phyloP scores from a whole-genome alignment of 768 basidiomycete genomes.

The Lentinula lateritia region DNA sequence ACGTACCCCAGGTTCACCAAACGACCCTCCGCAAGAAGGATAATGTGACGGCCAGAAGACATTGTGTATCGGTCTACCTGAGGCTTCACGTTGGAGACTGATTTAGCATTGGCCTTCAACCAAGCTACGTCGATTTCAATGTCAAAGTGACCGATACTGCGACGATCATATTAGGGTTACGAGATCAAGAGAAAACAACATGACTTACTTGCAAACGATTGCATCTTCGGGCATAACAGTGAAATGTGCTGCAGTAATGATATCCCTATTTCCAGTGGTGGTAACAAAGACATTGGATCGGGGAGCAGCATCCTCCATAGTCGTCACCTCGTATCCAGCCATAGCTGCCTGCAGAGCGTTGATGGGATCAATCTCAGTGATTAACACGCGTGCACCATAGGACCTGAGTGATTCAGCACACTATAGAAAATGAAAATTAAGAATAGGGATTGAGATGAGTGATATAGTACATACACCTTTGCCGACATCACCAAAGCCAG shows the following conservation, averaged over 20 bases:
- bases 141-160: conserved; percentile 81
- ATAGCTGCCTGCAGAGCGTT: conserved; percentile 99
- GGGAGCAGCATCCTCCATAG: conserved; percentile 95
- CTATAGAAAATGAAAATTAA: conserved; percentile 35
- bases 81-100: conserved; percentile 89
- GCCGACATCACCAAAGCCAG: conserved; percentile 98
- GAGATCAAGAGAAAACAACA: not conserved
- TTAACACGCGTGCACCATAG: conserved; percentile 94
- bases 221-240: conserved; percentile 95
- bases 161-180: not conserved
- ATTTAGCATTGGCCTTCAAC: conserved; percentile 90
- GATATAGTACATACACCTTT: conserved; percentile 75
- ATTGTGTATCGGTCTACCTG: conserved; percentile 98
- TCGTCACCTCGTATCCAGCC: conserved; percentile 98
- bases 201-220: conserved; percentile 89
- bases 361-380: conserved; percentile 99
- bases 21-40: conserved; percentile 97
- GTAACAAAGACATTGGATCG: conserved; percentile 93
- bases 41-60: conserved; percentile 87
- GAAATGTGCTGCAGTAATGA: conserved; percentile 92
- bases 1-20: conserved; percentile 94
- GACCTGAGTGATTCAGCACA: conserved; percentile 95
- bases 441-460: not conserved
- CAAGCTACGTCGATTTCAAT: conserved; percentile 96
- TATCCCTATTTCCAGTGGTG: conserved; percentile 98